phyloP scores from a whole-genome alignment of 805 yeast genomes.

The Hanseniaspora vineae region DNA sequence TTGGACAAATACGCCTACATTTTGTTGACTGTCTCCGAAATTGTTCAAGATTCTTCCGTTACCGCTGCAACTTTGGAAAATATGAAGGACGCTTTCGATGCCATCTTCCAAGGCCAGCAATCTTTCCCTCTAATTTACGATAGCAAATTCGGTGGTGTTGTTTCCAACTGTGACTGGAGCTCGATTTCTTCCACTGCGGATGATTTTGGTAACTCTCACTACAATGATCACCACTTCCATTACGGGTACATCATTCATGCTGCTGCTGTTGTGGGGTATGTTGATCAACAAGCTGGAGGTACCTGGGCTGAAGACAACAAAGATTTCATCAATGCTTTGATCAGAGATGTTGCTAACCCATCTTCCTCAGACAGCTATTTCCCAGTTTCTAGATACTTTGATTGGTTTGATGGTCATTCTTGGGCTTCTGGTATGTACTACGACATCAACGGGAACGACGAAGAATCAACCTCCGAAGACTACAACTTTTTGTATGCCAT shows the following conservation, averaged over 20 bases:
- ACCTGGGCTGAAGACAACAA: conserved; percentile 35
- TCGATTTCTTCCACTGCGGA: conserved; percentile 29
- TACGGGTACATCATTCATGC: conserved; percentile 76
- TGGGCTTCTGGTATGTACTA: conserved; percentile 61
- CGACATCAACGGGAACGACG: conserved; percentile 57
- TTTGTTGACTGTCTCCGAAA: conserved; percentile 36
- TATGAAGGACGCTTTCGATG: conserved; percentile 32
- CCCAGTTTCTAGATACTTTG: conserved; percentile 55
- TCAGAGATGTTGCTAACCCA: conserved; percentile 62
- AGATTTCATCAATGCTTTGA: conserved; percentile 46
- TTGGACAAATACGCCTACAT: conserved; percentile 47
- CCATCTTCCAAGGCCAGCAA: conserved; percentile 30
- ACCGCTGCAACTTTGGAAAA: conserved; percentile 24
- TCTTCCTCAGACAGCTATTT: conserved; percentile 36
- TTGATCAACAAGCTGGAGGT: conserved; percentile 42
- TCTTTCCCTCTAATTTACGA: conserved; percentile 41
- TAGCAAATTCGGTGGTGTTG: conserved; percentile 41
- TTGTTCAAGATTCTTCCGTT: conserved; percentile 30
- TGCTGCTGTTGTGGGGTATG: conserved; percentile 64
- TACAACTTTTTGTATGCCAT: conserved; percentile 56
- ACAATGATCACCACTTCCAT: conserved; percentile 83
- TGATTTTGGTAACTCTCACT: conserved; percentile 63
- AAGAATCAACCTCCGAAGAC: conserved; percentile 63
- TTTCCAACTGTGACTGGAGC: conserved; percentile 32
- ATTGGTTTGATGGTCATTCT: conserved; percentile 63